These are phyloP conservation scores for Cruciata laevipes DNA, from an alignment of 257 asterid genomes.

Conservation along the genomic window DNA sequence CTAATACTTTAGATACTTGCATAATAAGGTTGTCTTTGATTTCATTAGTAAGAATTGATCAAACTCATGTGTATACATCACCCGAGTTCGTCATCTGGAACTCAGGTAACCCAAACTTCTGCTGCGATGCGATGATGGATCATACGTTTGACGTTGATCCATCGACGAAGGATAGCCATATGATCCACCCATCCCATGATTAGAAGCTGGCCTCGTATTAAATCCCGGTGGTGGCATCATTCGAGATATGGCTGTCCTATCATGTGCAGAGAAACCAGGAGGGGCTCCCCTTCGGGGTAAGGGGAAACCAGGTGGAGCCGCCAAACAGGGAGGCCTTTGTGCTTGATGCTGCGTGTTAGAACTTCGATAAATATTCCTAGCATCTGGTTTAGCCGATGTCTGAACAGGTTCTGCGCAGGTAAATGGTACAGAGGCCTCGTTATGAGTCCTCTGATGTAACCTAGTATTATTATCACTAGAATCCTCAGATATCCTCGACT, in stretches of 20 bases:
- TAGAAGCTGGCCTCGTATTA: slow-evolving; percentile 27
- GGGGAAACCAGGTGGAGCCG: slow-evolving; percentile 83
- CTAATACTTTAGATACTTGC: too few species aligned
- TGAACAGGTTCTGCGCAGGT: slow-evolving; percentile 63
- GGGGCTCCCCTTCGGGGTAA: slow-evolving; percentile 68
- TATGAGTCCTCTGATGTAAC: slow-evolving; percentile 35
- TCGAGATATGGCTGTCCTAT: slow-evolving; percentile 37
- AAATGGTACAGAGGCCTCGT: slow-evolving; percentile 47
- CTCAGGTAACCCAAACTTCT: slow-evolving; percentile 43
- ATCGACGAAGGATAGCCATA: slow-evolving; percentile 53
- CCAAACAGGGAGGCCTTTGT: slow-evolving; percentile 52
- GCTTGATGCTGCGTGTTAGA: slow-evolving; percentile 55
- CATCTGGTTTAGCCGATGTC: slow-evolving; percentile 69
- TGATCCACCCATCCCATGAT: slow-evolving; percentile 28
- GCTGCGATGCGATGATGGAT: slow-evolving; percentile 45
- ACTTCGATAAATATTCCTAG: slow-evolving; percentile 66
- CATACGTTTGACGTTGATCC: too few species aligned
- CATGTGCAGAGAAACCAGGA: slow-evolving; percentile 64
- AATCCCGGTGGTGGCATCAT: slow-evolving; percentile 32
- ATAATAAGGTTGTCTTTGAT: too few species aligned
- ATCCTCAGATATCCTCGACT: slow-evolving; percentile 38
- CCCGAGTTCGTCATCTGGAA: slow-evolving; percentile 47
- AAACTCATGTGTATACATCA: slow-evolving; percentile 63
- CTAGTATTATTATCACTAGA: slow-evolving; percentile 27
- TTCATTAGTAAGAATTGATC: too few species aligned